Percentiles rank a stretch among this genome's conserved stretches.
phyloP scores from a whole-genome alignment of 78 protist species.

The Dictyostelium capitatum region DNA sequence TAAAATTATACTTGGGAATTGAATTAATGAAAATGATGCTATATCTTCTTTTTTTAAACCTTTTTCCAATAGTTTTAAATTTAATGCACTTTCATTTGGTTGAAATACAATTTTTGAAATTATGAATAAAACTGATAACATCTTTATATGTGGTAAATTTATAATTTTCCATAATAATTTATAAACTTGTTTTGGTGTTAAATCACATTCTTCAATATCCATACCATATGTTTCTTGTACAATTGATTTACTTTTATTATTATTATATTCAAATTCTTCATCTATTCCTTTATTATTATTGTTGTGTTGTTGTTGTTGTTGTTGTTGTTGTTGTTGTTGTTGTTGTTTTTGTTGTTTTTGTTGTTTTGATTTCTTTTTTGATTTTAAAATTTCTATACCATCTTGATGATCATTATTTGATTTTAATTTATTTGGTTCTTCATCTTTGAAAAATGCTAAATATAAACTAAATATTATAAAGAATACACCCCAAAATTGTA shows the following conservation, averaged over 20 bases:
- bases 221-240: slow-evolving; percentile 21
- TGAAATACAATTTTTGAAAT: slow-evolving; percentile 46
- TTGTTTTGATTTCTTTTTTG: neutral
- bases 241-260: neutral
- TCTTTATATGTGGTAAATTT: slow-evolving; percentile 37
- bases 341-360: neutral
- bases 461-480: slow-evolving; percentile 40
- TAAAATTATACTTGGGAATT: slow-evolving; percentile 57
- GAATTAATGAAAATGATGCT: slow-evolving; percentile 56
- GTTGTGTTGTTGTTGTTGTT: neutral
- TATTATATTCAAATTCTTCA: neutral
- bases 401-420: neutral
- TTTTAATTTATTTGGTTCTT: neutral
- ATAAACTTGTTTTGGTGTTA: slow-evolving; percentile 65
- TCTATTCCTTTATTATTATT: neutral
- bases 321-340: neutral
- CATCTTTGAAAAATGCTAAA: slow-evolving; percentile 55
- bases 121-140: slow-evolving; percentile 22
- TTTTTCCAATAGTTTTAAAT: slow-evolving; percentile 77
- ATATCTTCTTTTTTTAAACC: slow-evolving; percentile 81
- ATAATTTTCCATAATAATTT: slow-evolving; percentile 47
- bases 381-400: neutral
- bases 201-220: slow-evolving; percentile 10
- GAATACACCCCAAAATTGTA: slow-evolving; percentile 74
- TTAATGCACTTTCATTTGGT: slow-evolving; percentile 57